phyloP scores from a whole-genome alignment of 2,329 filamentous ascomycete species.

The Scedosporium aurantiacum region DNA sequence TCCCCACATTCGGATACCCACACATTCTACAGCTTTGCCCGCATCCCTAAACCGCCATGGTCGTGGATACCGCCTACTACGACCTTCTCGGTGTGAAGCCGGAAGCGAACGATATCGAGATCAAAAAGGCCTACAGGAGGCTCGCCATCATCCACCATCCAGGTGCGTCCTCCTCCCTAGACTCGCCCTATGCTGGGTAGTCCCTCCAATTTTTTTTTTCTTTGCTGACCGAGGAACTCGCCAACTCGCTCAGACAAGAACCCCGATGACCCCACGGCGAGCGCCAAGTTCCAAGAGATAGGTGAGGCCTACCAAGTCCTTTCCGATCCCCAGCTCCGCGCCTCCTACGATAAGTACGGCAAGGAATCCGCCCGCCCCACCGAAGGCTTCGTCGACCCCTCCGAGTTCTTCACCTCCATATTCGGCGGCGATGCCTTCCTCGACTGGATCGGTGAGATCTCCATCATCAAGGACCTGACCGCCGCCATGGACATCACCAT shows the following conservation, averaged over 20 bases:
- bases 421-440: slow-evolving; percentile 94
- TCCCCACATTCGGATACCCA: not conserved
- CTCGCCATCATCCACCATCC: slow-evolving; percentile 89
- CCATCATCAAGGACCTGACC: slow-evolving; percentile 95
- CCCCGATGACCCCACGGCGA: slow-evolving; percentile 85
- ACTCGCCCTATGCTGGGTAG: not conserved
- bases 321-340: slow-evolving; percentile 74
- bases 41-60: slow-evolving; percentile 42
- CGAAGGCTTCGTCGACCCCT: slow-evolving; percentile 87
- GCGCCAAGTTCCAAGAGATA: slow-evolving; percentile 88
- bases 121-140: slow-evolving; percentile 95
- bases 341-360: slow-evolving; percentile 91
- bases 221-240: slow-evolving; percentile 2
- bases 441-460: slow-evolving; percentile 97
- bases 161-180: slow-evolving; percentile 35
- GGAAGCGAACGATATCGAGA: slow-evolving; percentile 79
- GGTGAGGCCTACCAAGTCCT: slow-evolving; percentile 69
- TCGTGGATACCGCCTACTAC: slow-evolving; percentile 81
- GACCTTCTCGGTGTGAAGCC: slow-evolving; percentile 76
- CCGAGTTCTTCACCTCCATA: slow-evolving; percentile 97
- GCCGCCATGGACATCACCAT: slow-evolving; percentile 98
- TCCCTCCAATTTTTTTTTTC: not conserved
- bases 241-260: slow-evolving; percentile 66
- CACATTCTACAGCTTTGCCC: not conserved
- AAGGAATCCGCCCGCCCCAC: slow-evolving; percentile 88